phyloP scores from a whole-genome alignment of 208 protist species.

The Angomonas desouzai region DNA sequence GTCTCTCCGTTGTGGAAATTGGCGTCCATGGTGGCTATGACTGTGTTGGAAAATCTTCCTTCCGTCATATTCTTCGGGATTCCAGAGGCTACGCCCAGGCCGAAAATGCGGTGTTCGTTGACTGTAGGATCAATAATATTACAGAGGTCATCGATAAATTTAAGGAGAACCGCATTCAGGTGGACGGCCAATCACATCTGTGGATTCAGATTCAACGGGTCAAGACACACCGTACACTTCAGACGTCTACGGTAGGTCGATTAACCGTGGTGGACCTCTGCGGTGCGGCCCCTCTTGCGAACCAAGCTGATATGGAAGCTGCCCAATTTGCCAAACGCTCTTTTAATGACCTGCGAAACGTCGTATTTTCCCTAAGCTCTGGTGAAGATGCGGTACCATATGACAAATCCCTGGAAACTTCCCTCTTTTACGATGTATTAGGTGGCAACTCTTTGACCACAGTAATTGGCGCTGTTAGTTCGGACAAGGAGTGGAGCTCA shows the following conservation, averaged over 20 bases:
- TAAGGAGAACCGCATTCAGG: constrained; percentile 23
- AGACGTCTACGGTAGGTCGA: constrained; percentile 27
- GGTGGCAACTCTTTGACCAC: constrained; percentile 47
- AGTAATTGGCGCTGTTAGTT: constrained; percentile 26
- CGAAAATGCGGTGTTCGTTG: constrained; percentile 24
- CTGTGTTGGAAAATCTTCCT: constrained; percentile 15
- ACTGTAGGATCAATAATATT: constrained; percentile 26
- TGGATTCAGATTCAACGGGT: constrained; percentile 54
- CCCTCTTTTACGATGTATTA: constrained; percentile 42
- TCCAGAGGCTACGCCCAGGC: constrained; percentile 27
- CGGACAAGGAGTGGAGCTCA: constrained; percentile 18
- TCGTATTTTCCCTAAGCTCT: constrained; percentile 19
- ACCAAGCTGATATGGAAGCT: constrained; percentile 40
- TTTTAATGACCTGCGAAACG: constrained; percentile 18
- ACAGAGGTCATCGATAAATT: constrained; percentile 20
- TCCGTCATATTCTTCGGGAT: constrained; percentile 23
- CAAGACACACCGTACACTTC: constrained; percentile 26
- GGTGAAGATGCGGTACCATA: constrained; percentile 24
- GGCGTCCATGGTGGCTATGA: constrained; percentile 26
- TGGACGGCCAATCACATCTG: constrained; percentile 34
- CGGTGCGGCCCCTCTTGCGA: constrained; percentile 22
- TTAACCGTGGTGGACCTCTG: constrained; percentile 49
- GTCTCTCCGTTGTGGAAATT: constrained; percentile 33
- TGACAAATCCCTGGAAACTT: constrained; percentile 23
- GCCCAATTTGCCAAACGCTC: constrained; percentile 43